Conservation (phyloP, 2,329 filamentous ascomycete genomes). For the Laburnicola sp. region DNA sequence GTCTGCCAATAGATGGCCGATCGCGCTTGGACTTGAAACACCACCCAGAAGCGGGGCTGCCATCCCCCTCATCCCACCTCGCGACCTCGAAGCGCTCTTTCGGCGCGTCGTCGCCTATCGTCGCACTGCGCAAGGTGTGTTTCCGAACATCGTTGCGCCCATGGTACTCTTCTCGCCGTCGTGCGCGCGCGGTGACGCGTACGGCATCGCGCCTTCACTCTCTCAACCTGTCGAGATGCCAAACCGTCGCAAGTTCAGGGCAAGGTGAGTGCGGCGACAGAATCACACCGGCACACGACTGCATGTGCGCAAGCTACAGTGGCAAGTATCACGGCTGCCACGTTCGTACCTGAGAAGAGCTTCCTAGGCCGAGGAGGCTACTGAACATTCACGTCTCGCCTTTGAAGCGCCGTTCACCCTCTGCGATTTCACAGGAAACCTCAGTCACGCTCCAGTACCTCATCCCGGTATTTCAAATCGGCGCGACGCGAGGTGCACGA, state of each 20-base stretch:
- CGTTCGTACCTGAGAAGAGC: not conserved
- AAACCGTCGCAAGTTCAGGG: slow-evolving; percentile 1
- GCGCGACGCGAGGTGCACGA: slow-evolving; percentile 29
- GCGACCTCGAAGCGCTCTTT: slow-evolving; percentile 33
- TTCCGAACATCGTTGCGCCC: slow-evolving; percentile 25
- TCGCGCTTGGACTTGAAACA: slow-evolving; percentile 23
- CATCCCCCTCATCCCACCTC: slow-evolving; percentile 26
- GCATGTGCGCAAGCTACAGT: not conserved
- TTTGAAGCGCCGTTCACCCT: slow-evolving; percentile 12
- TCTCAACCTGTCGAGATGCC: not conserved
- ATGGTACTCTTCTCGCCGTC: slow-evolving; percentile 13
- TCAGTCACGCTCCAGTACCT: not conserved
- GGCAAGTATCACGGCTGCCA: not conserved
- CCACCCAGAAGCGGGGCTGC: slow-evolving; percentile 13
- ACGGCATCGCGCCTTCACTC: slow-evolving; percentile 5
- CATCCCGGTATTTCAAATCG: slow-evolving; percentile 17
- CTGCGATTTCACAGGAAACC: not conserved
- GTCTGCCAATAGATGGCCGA: slow-evolving; percentile 11
- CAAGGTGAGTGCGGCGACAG: slow-evolving; percentile 4
- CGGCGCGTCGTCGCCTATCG: slow-evolving; percentile 37
- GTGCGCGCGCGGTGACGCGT: slow-evolving; percentile 23
- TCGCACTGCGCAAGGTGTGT: slow-evolving; percentile 27
- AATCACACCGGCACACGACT: slow-evolving; percentile 4
- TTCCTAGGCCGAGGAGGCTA: slow-evolving; percentile 25
- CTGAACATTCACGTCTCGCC: slow-evolving; percentile 21